phyloP scores from a whole-genome alignment of 208 protist genomes.

The Acanthamoeba healyi region DNA sequence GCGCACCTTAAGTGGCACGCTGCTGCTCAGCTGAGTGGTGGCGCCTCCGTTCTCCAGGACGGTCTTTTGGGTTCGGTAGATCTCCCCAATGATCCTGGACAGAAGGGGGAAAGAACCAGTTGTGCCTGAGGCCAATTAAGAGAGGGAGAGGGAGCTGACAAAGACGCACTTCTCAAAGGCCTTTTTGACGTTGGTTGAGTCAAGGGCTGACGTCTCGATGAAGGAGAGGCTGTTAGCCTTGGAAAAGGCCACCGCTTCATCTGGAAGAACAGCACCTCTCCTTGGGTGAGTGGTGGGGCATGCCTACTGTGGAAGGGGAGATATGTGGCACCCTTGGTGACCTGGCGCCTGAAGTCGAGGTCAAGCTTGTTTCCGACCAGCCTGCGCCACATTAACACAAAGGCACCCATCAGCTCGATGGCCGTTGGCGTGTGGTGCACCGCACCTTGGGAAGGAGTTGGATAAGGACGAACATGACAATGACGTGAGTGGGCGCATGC shows the following conservation, averaged over 20 bases:
- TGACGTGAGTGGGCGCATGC: slow-evolving; percentile 4
- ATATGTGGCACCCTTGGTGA: background rate
- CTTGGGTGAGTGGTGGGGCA: too few relatives aligned
- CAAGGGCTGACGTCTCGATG: slow-evolving; percentile 98
- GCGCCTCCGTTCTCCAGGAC: background rate
- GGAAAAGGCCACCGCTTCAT: slow-evolving; percentile 96
- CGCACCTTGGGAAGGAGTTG: too few relatives aligned
- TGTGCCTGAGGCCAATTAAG: background rate
- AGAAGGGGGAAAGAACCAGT: background rate
- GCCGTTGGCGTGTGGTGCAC: background rate
- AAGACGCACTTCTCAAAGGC: slow-evolving; percentile 98
- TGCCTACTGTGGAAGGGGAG: background rate
- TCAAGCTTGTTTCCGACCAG: slow-evolving; percentile 39
- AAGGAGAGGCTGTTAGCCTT: slow-evolving; percentile 97
- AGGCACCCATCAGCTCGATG: background rate
- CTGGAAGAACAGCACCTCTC: slow-evolving; percentile 80
- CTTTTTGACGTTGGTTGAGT: slow-evolving; percentile 98
- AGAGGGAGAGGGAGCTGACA: background rate
- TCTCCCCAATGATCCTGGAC: background rate
- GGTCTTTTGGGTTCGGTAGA: slow-evolving; percentile 26
- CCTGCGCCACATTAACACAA: background rate
- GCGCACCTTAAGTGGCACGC: slow-evolving; percentile 9
- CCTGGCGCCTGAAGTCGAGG: background rate
- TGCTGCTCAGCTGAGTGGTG: background rate
- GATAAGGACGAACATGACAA: background rate